Percentiles rank a stretch among this genome's conserved stretches.
These are phyloP conservation scores for Cinnamomum chago DNA, from an alignment of 164 flowering plant species.

Conservation along the genomic window DNA sequence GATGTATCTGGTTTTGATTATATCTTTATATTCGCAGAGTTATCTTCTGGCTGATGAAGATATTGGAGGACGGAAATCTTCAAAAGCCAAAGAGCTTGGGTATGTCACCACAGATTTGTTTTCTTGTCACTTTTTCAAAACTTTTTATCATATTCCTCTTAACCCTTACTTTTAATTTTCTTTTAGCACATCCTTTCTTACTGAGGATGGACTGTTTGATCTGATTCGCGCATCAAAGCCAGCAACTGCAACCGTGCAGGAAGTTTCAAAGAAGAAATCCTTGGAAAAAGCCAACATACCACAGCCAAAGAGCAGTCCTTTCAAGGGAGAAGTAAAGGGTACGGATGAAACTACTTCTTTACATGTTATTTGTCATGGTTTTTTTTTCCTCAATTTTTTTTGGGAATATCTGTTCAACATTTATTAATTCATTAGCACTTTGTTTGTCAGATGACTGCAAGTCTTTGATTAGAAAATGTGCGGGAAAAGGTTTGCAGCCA, in stretches of 20 bases:
- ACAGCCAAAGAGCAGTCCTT: conserved; percentile 43
- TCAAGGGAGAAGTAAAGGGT: conserved; percentile 53
- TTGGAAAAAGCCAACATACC: conserved; percentile 28
- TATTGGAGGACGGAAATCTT: conserved; percentile 81
- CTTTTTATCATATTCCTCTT: conserved; percentile 4
- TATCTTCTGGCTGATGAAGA: conserved; percentile 97
- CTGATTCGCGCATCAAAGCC: conserved; percentile 68
- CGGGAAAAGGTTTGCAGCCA: conserved; percentile 25
- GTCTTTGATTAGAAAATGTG: conserved; percentile 24
- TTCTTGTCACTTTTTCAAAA: not conserved
- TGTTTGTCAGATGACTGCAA: conserved; percentile 21
- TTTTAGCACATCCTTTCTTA: conserved; percentile 67
- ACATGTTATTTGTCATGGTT: not conserved
- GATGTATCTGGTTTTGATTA: conserved; percentile 4
- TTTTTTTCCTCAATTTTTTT: not conserved
- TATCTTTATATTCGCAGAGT: conserved; percentile 47
- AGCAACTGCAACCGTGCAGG: conserved; percentile 30
- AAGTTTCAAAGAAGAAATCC: conserved; percentile 34
- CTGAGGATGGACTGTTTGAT: conserved; percentile 91
- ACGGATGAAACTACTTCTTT: conserved; percentile 10
- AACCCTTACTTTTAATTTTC: conserved; percentile 5
- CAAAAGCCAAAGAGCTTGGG: conserved; percentile 96
- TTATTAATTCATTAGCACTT: not conserved
- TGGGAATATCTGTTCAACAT: not conserved
- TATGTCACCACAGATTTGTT: conserved; percentile 21